Conservation (phyloP, 768 basidiomycete genomes). For the Auricularia sp. region DNA sequence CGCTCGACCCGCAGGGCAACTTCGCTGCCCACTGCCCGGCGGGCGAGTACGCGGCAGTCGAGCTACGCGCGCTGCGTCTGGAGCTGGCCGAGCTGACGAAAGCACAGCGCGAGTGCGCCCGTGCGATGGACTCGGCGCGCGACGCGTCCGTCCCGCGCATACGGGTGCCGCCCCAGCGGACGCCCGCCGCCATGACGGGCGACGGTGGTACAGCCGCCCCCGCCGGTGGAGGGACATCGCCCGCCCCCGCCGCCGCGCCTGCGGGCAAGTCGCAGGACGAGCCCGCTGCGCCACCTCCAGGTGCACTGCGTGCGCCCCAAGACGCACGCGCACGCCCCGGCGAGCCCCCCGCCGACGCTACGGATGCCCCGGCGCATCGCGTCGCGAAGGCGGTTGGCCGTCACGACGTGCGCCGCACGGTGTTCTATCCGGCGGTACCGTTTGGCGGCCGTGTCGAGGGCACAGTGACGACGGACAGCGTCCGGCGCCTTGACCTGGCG, state of each 20-base stretch:
- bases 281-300: too few species aligned
- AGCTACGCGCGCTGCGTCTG: not conserved
- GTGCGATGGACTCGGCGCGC: not conserved
- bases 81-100: not conserved
- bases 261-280: too few species aligned
- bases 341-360: too few species aligned
- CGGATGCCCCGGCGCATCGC: too few species aligned
- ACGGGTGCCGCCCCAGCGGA: too few species aligned
- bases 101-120: not conserved
- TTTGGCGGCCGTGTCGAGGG: not conserved
- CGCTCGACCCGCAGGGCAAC: not conserved
- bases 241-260: too few species aligned
- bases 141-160: too few species aligned
- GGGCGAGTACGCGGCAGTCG: not conserved
- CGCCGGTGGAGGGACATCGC: too few species aligned
- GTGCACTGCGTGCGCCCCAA: too few species aligned
- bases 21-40: not conserved
- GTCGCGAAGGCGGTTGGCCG: not conserved
- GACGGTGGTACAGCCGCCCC: too few species aligned
- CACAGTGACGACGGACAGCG: not conserved
- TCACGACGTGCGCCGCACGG: not conserved
- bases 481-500: not conserved
- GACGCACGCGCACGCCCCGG: too few species aligned
- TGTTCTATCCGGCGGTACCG: not conserved
- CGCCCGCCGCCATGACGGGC: too few species aligned